Evolutionary conservation across 2,329 filamentous ascomycete species (phyloP), one percentile per base, ranked within the genome.

Genomic region (Epichloe elymi): DNA sequence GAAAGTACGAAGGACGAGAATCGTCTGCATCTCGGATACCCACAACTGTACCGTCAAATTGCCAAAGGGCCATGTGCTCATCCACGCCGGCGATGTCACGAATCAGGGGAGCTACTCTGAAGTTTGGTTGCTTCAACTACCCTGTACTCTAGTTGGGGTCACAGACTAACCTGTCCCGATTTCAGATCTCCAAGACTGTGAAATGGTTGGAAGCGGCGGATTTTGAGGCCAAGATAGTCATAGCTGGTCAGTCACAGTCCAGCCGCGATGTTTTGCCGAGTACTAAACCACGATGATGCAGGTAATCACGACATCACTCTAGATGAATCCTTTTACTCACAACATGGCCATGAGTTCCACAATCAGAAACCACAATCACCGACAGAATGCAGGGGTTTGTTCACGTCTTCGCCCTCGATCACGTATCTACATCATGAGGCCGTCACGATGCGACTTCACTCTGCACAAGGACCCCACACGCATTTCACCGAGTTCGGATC

Each of bases 1-100:
- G 14, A 49, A 46, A 40, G 19, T 55, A 14, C 65, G 73, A 49
- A 69, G 75, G 55, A 82, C 83, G 5, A 76, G 85, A 54, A 75
- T 89, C 52, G 83, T 89, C 49, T 88, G 84, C 67, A 75, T 89
- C 51, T 86, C 85, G 4, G 86, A 90, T 66, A 89, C 85, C 2
- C 85, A 89, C 65, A 86, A 86, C 62, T 74, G 71, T 57, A 73
- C 73, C 2, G 71, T 78, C 57, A 82, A 79, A 58, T 73, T 88
- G 1, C 85, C 86, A 0, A 74, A 74, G 20, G 86, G 85, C 40
- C 84, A 90, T 61, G 78, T 90, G 8, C 71, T 90, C 36, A 81
- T 89, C 47, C 85, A 88, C 61, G 85, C 85, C 1, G 85, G 86
- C 6, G 86, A 90, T 61, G 65, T 90, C 57, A 87, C 85, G 3